These are phyloP conservation scores for Fusarium sp. DNA, from an alignment of 2,329 filamentous ascomycete genomes.

Conservation along the genomic window DNA sequence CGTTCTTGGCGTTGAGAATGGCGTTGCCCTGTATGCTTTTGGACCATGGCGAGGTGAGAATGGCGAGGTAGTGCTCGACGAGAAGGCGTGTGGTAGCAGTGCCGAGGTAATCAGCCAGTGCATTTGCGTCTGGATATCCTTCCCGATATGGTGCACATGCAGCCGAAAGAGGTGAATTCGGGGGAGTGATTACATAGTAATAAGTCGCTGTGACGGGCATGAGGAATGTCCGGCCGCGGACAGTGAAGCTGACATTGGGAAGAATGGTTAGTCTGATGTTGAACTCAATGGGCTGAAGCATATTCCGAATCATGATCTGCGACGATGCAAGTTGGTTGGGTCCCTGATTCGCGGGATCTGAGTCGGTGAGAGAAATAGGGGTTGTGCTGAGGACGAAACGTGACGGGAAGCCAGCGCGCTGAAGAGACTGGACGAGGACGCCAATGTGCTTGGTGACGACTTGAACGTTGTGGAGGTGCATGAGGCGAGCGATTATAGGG, in stretches of 20 bases:
- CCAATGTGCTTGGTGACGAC: constrained; percentile 55
- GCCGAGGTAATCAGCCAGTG: constrained; percentile 58
- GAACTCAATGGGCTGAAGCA: constrained; percentile 54
- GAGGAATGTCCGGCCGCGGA: constrained; percentile 57
- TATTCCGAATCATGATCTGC: constrained; percentile 56
- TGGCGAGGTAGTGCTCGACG: constrained; percentile 47
- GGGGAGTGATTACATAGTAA: constrained; percentile 54
- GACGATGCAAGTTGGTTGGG: constrained; percentile 52
- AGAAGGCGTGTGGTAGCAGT: constrained; percentile 55
- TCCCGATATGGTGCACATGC: constrained; percentile 56
- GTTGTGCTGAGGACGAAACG: constrained; percentile 55
- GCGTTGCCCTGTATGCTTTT: constrained; percentile 47
- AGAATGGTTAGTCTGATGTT: constrained; percentile 58
- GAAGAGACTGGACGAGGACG: constrained; percentile 55
- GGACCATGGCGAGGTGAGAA: constrained; percentile 41
- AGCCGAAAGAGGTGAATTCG: constrained; percentile 48
- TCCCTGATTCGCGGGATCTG: constrained; percentile 43
- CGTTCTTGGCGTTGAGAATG: constrained; percentile 43
- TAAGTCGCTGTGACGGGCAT: constrained; percentile 56
- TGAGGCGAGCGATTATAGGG: constrained; percentile 60
- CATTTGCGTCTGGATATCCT: constrained; percentile 55
- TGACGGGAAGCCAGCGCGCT: constrained; percentile 56
- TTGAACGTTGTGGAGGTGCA: constrained; percentile 54
- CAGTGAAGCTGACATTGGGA: constrained; percentile 52
- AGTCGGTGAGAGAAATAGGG: constrained; percentile 41